Conservation (phyloP, 371 early-diverging fungal species). For the Basidiobolus heterosporus region DNA sequence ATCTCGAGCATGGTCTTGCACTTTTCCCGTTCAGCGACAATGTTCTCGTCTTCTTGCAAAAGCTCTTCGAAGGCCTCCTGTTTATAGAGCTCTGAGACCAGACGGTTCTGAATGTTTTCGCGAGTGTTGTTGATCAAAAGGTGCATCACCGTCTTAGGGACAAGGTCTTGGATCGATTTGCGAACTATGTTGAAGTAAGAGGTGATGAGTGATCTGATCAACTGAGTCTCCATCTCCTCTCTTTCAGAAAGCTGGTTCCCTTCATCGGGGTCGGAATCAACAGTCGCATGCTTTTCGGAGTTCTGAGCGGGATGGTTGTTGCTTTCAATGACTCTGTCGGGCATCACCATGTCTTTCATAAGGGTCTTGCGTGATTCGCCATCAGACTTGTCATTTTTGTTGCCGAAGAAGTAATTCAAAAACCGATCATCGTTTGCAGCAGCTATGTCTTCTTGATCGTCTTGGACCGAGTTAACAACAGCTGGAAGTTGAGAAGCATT, state of each 20-base stretch:
- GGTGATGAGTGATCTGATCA: conserved; percentile 58
- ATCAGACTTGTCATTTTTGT: conserved; percentile 3
- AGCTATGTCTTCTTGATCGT: conserved; percentile 11
- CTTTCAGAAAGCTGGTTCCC: conserved; percentile 31
- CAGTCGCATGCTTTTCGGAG: conserved; percentile 12
- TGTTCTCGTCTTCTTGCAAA: conserved; percentile 57
- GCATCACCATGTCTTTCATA: conserved; percentile 19
- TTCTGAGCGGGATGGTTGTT: conserved; percentile 16
- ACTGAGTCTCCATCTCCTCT: conserved; percentile 63
- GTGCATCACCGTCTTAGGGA: conserved; percentile 88
- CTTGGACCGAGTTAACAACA: not conserved
- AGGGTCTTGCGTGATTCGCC: conserved; percentile 5
- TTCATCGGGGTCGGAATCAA: conserved; percentile 16
- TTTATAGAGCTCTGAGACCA: conserved; percentile 70
- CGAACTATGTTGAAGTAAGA: conserved; percentile 78
- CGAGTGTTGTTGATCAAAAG: conserved; percentile 59
- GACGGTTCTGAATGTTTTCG: conserved; percentile 58
- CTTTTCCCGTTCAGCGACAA: conserved; percentile 56
- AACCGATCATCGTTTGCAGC: conserved; percentile 6
- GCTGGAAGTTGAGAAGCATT: not conserved
- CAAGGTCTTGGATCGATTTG: conserved; percentile 70
- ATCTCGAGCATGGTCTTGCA: conserved; percentile 61
- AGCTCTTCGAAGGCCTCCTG: conserved; percentile 52
- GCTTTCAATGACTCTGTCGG: conserved; percentile 20
- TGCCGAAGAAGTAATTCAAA: conserved; percentile 65